Percentiles rank a stretch among this genome's conserved stretches.
Conservation (phyloP, 306 rosid species). For the Adenanthera pavonina region DNA sequence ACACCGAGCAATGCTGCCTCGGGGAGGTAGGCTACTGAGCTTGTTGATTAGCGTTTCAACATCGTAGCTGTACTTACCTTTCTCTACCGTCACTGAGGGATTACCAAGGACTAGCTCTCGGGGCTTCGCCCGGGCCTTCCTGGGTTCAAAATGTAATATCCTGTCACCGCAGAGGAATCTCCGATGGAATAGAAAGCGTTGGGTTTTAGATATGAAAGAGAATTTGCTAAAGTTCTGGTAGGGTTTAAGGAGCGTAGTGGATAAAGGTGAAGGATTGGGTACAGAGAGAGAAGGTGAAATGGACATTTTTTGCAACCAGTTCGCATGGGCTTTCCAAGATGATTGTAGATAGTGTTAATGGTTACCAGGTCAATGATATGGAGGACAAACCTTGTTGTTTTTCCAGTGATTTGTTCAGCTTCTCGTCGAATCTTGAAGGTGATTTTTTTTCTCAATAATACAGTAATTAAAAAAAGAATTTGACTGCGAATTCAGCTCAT, state of each 20-base stretch:
- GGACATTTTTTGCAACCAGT: constrained; percentile 53
- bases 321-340: constrained; percentile 42
- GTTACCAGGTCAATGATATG: background rate
- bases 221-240: constrained; percentile 40
- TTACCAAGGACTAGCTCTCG: constrained; percentile 72
- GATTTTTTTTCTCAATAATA: background rate
- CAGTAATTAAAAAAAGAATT: background rate
- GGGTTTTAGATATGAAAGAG: constrained; percentile 37
- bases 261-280: constrained; percentile 52
- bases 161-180: constrained; percentile 13
- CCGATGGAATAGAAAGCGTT: constrained; percentile 40
- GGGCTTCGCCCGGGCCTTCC: constrained; percentile 57
- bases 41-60: constrained; percentile 90
- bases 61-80: constrained; percentile 91
- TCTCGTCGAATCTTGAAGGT: background rate
- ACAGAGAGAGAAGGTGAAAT: constrained; percentile 57
- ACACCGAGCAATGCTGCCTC: constrained; percentile 97
- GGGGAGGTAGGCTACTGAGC: constrained; percentile 88
- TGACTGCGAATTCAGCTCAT: constrained; percentile 2
- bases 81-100: constrained; percentile 81
- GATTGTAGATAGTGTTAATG: background rate
- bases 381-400: background rate
- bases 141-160: constrained; percentile 22
- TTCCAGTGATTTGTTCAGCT: background rate
- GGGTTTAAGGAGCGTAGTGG: constrained; percentile 47